Conservation (phyloP, 345 rosid genomes). For the Geranium brycei region DNA sequence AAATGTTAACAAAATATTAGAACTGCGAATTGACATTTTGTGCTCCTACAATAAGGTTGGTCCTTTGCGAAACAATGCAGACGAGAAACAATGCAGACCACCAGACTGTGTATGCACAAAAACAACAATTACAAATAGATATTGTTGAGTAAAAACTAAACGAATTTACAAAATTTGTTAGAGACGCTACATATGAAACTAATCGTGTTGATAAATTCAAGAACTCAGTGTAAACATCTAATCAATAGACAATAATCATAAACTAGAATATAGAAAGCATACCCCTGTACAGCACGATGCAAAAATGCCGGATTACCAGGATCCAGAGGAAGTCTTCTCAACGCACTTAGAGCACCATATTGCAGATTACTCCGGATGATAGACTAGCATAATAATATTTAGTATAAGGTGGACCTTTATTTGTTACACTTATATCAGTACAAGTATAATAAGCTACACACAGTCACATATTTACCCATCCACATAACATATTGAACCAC, state of each 20-base stretch:
- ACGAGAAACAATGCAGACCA: background rate
- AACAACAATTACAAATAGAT: too few species aligned
- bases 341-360: constrained; percentile 90
- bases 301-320: constrained; percentile 93
- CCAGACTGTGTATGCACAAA: background rate
- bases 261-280: constrained; percentile 13
- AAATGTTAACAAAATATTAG: background rate
- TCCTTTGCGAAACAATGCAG: background rate
- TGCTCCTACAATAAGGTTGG: background rate
- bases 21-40: background rate
- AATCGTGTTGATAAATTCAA: background rate
- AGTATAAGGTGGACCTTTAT: background rate
- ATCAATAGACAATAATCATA: background rate
- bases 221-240: background rate
- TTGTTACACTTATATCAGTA: background rate
- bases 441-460: background rate
- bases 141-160: background rate
- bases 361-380: constrained; percentile 87
- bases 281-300: constrained; percentile 97
- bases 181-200: background rate
- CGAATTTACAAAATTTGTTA: background rate
- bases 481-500: background rate
- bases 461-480: background rate
- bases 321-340: constrained; percentile 96
- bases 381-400: constrained; percentile 28